Percentiles rank a stretch among this genome's conserved stretches.
Conservation (phyloP, 2,329 filamentous ascomycete species). For the Cordyceps cateniannulata region DNA sequence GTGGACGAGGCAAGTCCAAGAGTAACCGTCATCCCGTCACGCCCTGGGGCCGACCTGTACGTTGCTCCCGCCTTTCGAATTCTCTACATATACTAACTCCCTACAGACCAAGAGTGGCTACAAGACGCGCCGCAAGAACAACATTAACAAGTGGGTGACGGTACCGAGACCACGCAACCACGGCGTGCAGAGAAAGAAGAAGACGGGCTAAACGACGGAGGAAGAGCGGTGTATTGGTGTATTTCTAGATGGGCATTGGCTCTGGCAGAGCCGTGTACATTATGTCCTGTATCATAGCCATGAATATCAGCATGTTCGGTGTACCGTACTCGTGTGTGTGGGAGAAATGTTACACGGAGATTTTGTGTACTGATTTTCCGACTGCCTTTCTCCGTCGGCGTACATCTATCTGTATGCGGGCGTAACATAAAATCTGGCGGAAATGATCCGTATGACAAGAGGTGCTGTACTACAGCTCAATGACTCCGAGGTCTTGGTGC, state of each 20-base stretch:
- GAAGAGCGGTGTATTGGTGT: slow-evolving; percentile 4
- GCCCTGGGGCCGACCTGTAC: slow-evolving; percentile 92
- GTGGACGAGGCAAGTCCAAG: slow-evolving; percentile 99
- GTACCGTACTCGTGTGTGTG: background rate
- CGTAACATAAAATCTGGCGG: too few relatives aligned
- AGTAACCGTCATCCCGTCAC: slow-evolving; percentile 92
- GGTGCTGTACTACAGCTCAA: too few relatives aligned
- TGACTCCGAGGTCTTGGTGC: too few relatives aligned
- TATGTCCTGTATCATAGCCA: slow-evolving; percentile 13
- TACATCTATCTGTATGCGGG: too few relatives aligned
- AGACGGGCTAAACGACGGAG: background rate
- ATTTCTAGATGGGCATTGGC: slow-evolving; percentile 9
- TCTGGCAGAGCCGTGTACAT: slow-evolving; percentile 12
- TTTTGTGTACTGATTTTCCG: too few relatives aligned
- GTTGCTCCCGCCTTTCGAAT: slow-evolving; percentile 29
- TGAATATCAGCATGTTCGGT: background rate
- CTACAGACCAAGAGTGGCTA: slow-evolving; percentile 70
- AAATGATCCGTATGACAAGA: too few relatives aligned
- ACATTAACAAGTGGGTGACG: slow-evolving; percentile 88
- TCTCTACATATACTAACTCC: slow-evolving; percentile 22
- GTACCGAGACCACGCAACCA: slow-evolving; percentile 79
- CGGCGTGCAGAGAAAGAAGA: slow-evolving; percentile 75
- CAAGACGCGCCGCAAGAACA: slow-evolving; percentile 86
- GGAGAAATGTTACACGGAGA: too few relatives aligned
- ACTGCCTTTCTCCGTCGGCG: too few relatives aligned